A percentile compares a stretch with the other conserved stretches of the same genome.
phyloP scores from a whole-genome alignment of 2,329 filamentous ascomycete species.

The Spiromastix sp. region DNA sequence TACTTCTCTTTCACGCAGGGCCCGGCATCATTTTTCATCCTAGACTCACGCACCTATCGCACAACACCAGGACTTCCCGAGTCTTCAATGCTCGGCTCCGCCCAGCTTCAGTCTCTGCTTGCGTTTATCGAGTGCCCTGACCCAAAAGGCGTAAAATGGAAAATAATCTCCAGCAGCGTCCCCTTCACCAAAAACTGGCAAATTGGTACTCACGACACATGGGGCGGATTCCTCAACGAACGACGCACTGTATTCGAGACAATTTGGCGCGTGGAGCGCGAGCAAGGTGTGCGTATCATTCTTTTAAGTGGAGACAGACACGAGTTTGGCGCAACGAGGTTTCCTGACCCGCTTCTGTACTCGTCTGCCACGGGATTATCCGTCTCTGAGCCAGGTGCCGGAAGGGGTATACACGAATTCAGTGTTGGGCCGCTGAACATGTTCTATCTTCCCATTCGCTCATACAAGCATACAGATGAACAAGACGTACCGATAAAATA shows the following conservation, averaged over 20 bases:
- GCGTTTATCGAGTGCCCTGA: slow-evolving; percentile 64
- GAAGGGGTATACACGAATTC: slow-evolving; percentile 64
- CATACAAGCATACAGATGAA: slow-evolving; percentile 70
- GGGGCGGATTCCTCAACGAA: slow-evolving; percentile 83
- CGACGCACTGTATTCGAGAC: slow-evolving; percentile 70
- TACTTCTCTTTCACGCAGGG: slow-evolving; percentile 88
- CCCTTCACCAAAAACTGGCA: slow-evolving; percentile 98
- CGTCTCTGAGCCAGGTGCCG: slow-evolving; percentile 13
- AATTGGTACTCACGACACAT: slow-evolving; percentile 78
- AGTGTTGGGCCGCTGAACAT: slow-evolving; percentile 84
- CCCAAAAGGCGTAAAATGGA: slow-evolving; percentile 76
- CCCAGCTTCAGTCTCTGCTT: slow-evolving; percentile 71
- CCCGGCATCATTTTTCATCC: slow-evolving; percentile 85
- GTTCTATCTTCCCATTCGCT: slow-evolving; percentile 79
- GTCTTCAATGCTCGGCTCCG: slow-evolving; percentile 79
- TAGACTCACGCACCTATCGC: slow-evolving; percentile 83
- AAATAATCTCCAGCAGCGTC: slow-evolving; percentile 79
- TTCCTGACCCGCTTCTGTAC: slow-evolving; percentile 37
- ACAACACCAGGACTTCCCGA: slow-evolving; percentile 40
- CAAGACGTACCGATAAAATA: slow-evolving; percentile 80
- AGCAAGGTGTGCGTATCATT: slow-evolving; percentile 63
- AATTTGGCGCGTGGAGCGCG: slow-evolving; percentile 77
- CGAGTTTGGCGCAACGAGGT: slow-evolving; percentile 84
- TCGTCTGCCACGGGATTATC: neutral
- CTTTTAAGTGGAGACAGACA: slow-evolving; percentile 89